These are phyloP conservation scores for Gossypium rotundifolium DNA, from an alignment of 345 rosid species.

Conservation along the genomic window DNA sequence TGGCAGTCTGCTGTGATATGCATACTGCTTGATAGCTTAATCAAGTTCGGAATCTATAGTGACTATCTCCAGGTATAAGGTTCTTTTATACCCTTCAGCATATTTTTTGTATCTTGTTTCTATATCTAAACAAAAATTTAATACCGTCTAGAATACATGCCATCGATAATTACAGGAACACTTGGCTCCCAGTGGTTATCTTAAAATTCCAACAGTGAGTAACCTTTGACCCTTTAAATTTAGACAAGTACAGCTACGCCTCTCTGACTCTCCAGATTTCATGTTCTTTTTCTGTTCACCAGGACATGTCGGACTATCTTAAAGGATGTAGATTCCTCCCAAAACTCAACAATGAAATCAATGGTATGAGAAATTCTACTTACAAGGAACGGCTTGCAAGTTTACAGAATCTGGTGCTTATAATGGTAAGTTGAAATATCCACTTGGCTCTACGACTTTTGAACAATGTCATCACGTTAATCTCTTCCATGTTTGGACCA, in stretches of 20 bases:
- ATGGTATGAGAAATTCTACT: conserved; percentile 41
- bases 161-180: conserved; percentile 67
- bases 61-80: conserved; percentile 56
- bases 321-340: conserved; percentile 70
- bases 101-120: neutral
- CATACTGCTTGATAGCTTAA: conserved; percentile 52
- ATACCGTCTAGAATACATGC: neutral
- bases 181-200: conserved; percentile 72
- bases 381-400: conserved; percentile 65
- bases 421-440: conserved; percentile 43
- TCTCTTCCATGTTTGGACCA: conserved; percentile 18
- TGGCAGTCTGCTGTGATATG: conserved; percentile 39
- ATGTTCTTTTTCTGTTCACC: neutral
- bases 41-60: conserved; percentile 61
- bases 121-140: neutral
- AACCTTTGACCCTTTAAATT: neutral
- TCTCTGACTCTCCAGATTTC: neutral
- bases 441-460: neutral
- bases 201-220: conserved; percentile 83
- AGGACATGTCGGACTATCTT: conserved; percentile 36
- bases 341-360: conserved; percentile 56
- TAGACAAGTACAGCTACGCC: neutral
- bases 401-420: conserved; percentile 64
- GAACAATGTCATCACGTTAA: neutral
- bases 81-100: conserved; percentile 3